Base-by-base conservation (phyloP, 441 rosid species). In the Jatropha podagrica region DNA sequence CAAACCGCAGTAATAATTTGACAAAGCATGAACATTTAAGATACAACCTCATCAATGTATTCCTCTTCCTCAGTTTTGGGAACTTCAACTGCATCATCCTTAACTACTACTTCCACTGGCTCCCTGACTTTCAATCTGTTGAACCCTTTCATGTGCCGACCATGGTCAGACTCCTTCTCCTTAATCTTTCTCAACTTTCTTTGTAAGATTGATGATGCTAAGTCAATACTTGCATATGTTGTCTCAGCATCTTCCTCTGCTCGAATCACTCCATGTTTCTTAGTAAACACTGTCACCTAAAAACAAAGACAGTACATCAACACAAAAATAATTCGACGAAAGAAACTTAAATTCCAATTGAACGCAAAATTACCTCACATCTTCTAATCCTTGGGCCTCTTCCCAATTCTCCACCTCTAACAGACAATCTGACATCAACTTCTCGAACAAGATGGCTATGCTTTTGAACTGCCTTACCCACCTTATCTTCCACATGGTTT, bases 171-270 rank as follows among this genome's bases (percentile, higher is more conserved):
- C 5, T 78, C 97, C 85, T 95, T 93, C 85, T 93, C 99, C 89
- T 93, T 95, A 63, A 93, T 93, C 90, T 95, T 95, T 85, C 98
- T 91, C 80, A 92, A 70, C 88, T 95, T 95, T 79, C 99, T 81
- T 59, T 90, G 92, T 52, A 93, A 75, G 49, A 91, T 87, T 5
- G 97, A 83, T 8, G 99, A 90, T 13, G 82, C 99, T 87, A 90
- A 81, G 78, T 95, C 98, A 17, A 95, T 93, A 80, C 97, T 86
- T 26, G 84, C 96, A 41, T 82, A 88, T 5, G 88, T 79, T 0
- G 98, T 85, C 85, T 93, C 99, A 0, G 90, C 91, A 73, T 87
- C 95, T 84, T 93, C 97, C 86, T 95, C 99, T 12, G 95, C 99
- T 1, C 99, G 92, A 75, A 95, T 80, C 71, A 92, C 98, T n/a